Conservation (phyloP, 306 rosid genomes). For the Cucumis sativus region DNA sequence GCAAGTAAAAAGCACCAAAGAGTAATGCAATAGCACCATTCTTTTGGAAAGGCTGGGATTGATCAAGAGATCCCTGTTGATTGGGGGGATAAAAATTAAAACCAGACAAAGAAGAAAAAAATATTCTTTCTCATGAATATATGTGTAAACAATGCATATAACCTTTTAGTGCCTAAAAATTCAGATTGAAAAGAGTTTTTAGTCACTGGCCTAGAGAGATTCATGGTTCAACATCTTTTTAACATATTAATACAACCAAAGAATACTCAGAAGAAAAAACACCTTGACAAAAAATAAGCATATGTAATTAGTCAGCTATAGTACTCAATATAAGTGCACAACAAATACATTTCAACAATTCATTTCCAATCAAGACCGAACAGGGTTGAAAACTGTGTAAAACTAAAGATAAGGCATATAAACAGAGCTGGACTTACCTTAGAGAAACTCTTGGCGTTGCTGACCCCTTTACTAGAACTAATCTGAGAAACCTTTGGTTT, state of each 20-base stretch:
- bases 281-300: not conserved
- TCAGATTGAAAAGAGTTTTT: not conserved
- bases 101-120: not conserved
- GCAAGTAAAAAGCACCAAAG: constrained; percentile 91
- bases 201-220: not conserved
- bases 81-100: not conserved
- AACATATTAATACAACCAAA: not conserved
- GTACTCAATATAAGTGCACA: not conserved
- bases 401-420: not conserved
- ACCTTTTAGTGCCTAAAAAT: not conserved
- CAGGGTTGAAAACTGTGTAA: not conserved
- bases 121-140: not conserved
- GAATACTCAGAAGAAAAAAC: not conserved
- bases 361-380: not conserved
- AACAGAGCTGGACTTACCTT: constrained; percentile 41
- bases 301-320: not conserved
- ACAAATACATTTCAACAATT: not conserved
- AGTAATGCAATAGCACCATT: constrained; percentile 77
- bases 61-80: constrained; percentile 70
- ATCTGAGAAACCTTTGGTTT: constrained; percentile 46
- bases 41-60: constrained; percentile 90
- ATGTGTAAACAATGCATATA: not conserved
- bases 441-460: constrained; percentile 57
- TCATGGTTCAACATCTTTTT: not conserved
- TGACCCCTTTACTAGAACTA: constrained; percentile 59